Base-by-base conservation (phyloP, 768 basidiomycete genomes). In the Boletus bicolor region DNA sequence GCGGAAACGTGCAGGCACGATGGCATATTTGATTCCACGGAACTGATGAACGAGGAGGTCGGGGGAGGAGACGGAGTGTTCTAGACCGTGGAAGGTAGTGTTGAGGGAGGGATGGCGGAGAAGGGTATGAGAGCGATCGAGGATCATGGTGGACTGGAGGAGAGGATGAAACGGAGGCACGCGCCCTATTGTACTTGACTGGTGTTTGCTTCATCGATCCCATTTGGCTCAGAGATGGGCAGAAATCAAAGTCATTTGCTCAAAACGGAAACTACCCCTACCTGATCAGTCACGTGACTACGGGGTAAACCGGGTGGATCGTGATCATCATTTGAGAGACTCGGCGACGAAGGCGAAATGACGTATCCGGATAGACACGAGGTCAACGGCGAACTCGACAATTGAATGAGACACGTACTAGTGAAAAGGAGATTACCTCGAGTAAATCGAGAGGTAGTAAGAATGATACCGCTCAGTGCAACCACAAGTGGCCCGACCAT, bases 21-120 rank as follows among this genome's bases (percentile, higher is more conserved):
- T 76, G 24, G 86, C 89, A 61, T 90, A 91, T 73, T 88, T 89
- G 65, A 91, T 85, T 38, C 89, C 89, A 21, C 83, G 80, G 62
- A 83, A 91, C 65, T 90, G 89, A 62, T 86, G 82, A 57, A 91
- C 76, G 12, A 76, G 79, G 0, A 73, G 65, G 46, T 80, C 79
- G 26, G 75, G 68, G 0, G 83, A 79, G 5, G 89, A 89, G 30
- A 82, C 57, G 9, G 78, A 59, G 66, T 90, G 89, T 35, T 82
- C 76, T 44, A 86, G 63, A 51, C 89, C 89, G 38, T 74, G 75
- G 71, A 91, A 90, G 9, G 84, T 82, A 0, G 88, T 84, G 46
- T 78, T 67, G 47, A 91, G 82, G 36, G 69, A 65, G 36, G 73
- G 53, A 70, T 89, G 86, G 58, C 80, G 75, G 44, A 86, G 70